Percentiles rank a stretch among this genome's conserved stretches.
Evolutionary conservation across 768 basidiomycete genomes (phyloP).

Genomic region (Kwoniella dejecticola): DNA sequence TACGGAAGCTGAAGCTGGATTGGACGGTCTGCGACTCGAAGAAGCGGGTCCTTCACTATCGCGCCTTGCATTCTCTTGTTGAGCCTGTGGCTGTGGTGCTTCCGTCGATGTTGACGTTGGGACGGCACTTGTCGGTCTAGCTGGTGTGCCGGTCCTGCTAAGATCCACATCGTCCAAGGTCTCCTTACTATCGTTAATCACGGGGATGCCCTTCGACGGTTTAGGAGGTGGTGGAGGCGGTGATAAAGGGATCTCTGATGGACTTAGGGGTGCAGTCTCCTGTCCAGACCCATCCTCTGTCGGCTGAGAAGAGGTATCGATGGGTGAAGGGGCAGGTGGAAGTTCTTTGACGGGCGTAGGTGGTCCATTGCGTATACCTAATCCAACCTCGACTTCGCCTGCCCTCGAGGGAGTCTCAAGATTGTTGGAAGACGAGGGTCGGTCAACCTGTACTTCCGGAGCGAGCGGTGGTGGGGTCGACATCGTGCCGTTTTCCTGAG

Average conservation of each 20-base stretch:
- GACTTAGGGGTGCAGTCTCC: constrained; percentile 10
- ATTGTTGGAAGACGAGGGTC: not conserved
- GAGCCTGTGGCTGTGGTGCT: no score
- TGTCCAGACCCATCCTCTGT: not conserved
- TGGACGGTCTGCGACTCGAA: constrained; percentile 12
- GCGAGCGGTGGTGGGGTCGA: not conserved
- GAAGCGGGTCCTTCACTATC: constrained; percentile 11
- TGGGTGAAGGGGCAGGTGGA: constrained; percentile 15
- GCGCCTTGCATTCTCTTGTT: not conserved
- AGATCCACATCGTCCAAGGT: constrained; percentile 34
- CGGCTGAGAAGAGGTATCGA: no score
- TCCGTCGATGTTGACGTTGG: not conserved
- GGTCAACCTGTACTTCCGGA: constrained; percentile 2
- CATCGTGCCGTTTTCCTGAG: not conserved
- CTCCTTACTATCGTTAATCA: constrained; percentile 23
- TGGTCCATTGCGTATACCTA: constrained; percentile 23
- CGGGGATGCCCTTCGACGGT: constrained; percentile 1
- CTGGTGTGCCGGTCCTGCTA: constrained; percentile 26
- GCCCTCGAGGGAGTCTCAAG: constrained; percentile 2
- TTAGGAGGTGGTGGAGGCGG: constrained; percentile 29
- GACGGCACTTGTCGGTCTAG: constrained; percentile 6
- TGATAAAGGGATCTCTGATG: constrained; percentile 16
- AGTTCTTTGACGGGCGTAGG: constrained; percentile 22
- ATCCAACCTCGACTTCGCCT: constrained; percentile 2
- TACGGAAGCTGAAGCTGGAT: constrained; percentile 35